Base-by-base conservation (phyloP, 1,139 yeast species). In the Citeromyces siamensis region DNA sequence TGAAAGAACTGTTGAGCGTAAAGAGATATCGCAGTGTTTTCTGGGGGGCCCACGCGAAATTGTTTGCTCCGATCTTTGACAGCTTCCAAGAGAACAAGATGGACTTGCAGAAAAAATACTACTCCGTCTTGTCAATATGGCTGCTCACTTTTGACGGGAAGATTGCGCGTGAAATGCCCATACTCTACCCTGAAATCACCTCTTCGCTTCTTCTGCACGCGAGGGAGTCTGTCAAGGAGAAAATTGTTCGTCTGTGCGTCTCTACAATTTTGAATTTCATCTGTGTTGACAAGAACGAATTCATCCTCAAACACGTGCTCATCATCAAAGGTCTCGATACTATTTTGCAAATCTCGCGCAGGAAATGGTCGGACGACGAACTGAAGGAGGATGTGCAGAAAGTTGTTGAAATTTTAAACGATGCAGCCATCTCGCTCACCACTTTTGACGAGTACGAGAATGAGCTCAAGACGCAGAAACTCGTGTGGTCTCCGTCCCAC, bases 291-390 rank as follows among this genome's bases (percentile, higher is more conserved):
- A 47, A 59, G 43, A 44, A 58, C 53, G 55, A 55, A 20, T 55
- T 58, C 33, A 69, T 79, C 37, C 71, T 86, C 49, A 80, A 82
- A 44, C 66, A 86, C 38, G 64, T 88, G 37, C 63, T 90, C 43
- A 71, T 83, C 44, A 83, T 83, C 42, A 83, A 81, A 48, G 94
- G 94, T 3, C 64, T 84, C 42, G 70, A 76, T 37, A 68, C 76
- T 7, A 63, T 84, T 41, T 74, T 71, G 46, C 75, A 79, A 39
- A 69, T 90, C 47, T 71, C 75, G 45, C 90, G 82, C 45, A 69
- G 97, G 50, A 90, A 90, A 56, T 88, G 94, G 77, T 83, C 95
- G 9, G 99, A 90, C 55, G 94, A 85, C 45, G 99, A 90, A 56
- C 71, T 93, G 46, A 71, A 83, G 37, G 67, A 64, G 27, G 97